Base-by-base conservation (phyloP, 768 basidiomycete genomes). In the Mycena crocata region DNA sequence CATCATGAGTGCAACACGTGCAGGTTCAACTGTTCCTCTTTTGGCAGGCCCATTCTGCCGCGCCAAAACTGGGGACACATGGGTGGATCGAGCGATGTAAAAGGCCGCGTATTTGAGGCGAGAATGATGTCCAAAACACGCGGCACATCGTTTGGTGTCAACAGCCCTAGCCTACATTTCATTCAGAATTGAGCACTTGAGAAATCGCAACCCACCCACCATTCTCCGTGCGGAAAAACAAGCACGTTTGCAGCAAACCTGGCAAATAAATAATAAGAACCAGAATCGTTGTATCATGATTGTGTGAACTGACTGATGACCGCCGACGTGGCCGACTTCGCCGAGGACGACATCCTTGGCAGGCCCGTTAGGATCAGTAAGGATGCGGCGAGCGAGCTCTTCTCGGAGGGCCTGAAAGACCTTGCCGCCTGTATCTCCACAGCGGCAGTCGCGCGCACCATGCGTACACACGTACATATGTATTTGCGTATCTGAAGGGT, bases 401-500 rank as follows among this genome's bases (percentile, higher is more conserved):
- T 81, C 78, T 21, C 80, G 78, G 30, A 96, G 73, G 3, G 88
- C 83, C 0, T 78, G 78, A 3, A 82, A 86, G 9, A 95, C 84
- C 14, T 79, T 81, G 3, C 84, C 83, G 0, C 94, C 93, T 24
- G 77, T 83, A 14, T 90, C 84, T 2, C 90, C 91, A 68, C 94
- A 95, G 7, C 93, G 84, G 77, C 93, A 96, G 74, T 95, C 93
- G 54, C 93, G 84, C 42, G 85, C 82, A 6, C 87, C 88, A 74
- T 95, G 94, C 5, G 93, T 94, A 74, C 94, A 95, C 1, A 95
- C 87, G 71, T 90, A 92, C 21, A 93, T 66, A 24, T 84, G 79
- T 6, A 82, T 72, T 37, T 79, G 74, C 21, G 71, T 58, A n/a
- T 75, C 62, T 40, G 70, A 24, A n/a, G 61, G 10, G 17, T 68